Evolutionary conservation across 2,329 filamentous ascomycete species (phyloP), one percentile per base, ranked within the genome.

Genomic region (Diaporthe eres): DNA sequence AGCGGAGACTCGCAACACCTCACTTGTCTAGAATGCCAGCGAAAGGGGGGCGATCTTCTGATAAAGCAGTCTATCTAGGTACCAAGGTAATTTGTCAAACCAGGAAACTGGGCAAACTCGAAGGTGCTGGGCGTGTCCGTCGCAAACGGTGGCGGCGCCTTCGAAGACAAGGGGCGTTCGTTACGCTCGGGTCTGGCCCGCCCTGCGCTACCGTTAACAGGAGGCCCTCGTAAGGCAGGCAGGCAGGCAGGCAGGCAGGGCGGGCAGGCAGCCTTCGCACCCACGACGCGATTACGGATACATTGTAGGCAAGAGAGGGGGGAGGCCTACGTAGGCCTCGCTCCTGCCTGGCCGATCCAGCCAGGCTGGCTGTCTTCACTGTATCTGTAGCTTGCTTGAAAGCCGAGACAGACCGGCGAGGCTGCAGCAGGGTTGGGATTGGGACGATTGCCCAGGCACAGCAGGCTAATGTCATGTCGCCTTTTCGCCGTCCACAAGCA

Each of bases 1-100:
- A 37, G 42, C 39, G 71, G 51, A 51, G 53, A 67, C 61, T 73
- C 70, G 74, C 70, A 67, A 68, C 65, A 70, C 65, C 49, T 70
- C 65, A 28, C 65, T 22, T 19, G 65, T 55, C 65, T 75, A 58
- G 55, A 71, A 70, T 55, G 65, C 65, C 58, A 51, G 57, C 67
- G 67, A 75, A 75, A 42, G 17, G 22, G 73, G 25, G 71, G 61
- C 71, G 51, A 74, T 49, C 49, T 47, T 71, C 28, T 63, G 71
- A 63, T 61, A 51, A 71, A 53, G 57, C 74, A 61, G 19, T 9
- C 19, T 25, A 25, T 34, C 10, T 31, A 17, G 42, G 31, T 31
- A 31, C 31, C 31, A 6, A 31, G 31, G 8, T 34, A 34, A 34
- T 12, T 42, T 28, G 42, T 22, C 28, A n/a, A 34, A 9, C 28